Evolutionary conservation across 495 filamentous ascomycete species (phyloP).

Genomic region (Hypoxylon crocopeplum): DNA sequence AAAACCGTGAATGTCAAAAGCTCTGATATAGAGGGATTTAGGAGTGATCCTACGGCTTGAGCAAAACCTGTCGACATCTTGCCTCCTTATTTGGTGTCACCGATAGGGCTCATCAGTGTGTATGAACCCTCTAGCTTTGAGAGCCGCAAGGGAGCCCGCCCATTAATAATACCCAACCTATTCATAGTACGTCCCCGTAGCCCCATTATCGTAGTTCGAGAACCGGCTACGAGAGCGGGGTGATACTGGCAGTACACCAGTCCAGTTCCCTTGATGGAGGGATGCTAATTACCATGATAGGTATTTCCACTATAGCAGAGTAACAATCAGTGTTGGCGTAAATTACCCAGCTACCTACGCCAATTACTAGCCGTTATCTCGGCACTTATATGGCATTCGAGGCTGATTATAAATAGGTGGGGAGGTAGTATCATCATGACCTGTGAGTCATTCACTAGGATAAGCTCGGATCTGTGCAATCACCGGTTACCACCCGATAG

Average conservation of each 20-base stretch:
- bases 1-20: constrained; percentile 10
- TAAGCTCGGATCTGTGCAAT: background rate
- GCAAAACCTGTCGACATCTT: constrained; percentile 19
- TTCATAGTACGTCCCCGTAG: background rate
- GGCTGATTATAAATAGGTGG: constrained; percentile 1
- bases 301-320: background rate
- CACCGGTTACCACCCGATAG: background rate
- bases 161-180: constrained; percentile 22
- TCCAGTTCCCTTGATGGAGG: background rate
- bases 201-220: background rate
- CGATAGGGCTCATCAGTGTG: background rate
- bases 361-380: background rate
- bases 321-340: constrained; percentile 5
- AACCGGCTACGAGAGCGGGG: constrained; percentile 16
- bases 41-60: constrained; percentile 6
- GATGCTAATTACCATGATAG: constrained; percentile 17
- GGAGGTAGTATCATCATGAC: background rate
- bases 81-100: background rate
- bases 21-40: constrained; percentile 9
- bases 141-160: background rate
- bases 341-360: background rate
- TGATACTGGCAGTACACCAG: constrained; percentile 1
- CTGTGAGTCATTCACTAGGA: background rate
- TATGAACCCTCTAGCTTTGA: background rate
- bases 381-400: constrained; percentile 17